These are phyloP conservation scores for Codiaeum variegatum DNA, from an alignment of 441 rosid genomes.

Conservation along the genomic window DNA sequence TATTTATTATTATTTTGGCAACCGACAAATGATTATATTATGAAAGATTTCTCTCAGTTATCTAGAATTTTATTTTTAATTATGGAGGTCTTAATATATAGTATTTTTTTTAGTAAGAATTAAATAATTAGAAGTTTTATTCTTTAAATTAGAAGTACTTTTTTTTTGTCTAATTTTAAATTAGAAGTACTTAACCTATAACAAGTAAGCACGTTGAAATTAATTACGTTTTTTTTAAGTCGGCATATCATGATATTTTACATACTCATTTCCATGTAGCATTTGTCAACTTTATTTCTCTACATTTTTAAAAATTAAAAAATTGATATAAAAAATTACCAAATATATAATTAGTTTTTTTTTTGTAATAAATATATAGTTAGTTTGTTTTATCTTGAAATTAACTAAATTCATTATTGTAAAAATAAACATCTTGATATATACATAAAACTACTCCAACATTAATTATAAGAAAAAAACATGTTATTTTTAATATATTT, in stretches of 20 bases:
- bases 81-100: not conserved
- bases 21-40: slow-evolving; percentile 18
- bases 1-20: not conserved
- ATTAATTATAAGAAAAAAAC: no score
- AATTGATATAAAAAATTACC: not conserved
- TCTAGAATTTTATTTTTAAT: not conserved
- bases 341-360: no score
- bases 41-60: not conserved
- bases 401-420: no score
- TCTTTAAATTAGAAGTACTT: no score
- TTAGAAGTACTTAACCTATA: not conserved
- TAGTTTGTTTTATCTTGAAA: no score
- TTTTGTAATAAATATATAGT: no score
- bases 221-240: no score
- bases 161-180: no score
- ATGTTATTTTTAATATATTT: no score
- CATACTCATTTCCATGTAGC: not conserved
- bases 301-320: not conserved
- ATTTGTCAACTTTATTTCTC: not conserved
- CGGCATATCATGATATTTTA: not conserved
- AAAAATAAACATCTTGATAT: no score
- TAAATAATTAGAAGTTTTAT: no score
- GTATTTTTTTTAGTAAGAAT: not conserved
- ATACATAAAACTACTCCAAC: no score
- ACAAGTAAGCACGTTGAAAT: not conserved